Conservation (phyloP, 2,329 filamentous ascomycete genomes). For the Dothiorella sarmentorum region DNA sequence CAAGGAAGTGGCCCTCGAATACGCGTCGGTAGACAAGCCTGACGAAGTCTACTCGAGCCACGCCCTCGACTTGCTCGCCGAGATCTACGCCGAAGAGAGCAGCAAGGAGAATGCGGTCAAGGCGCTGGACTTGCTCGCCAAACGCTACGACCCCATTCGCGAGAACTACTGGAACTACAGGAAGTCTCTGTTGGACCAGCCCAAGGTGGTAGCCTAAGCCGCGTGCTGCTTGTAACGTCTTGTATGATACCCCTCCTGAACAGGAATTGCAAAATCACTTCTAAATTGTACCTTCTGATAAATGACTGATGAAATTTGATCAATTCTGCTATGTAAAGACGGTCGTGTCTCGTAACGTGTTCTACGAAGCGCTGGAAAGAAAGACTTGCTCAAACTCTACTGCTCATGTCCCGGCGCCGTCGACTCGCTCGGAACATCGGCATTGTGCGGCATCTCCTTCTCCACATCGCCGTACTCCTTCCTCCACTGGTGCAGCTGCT, state of each 20-base stretch:
- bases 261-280: neutral
- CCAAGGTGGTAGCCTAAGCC: slow-evolving; percentile 4
- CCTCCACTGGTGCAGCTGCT: slow-evolving; percentile 76
- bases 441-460: slow-evolving; percentile 13
- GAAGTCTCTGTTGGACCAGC: slow-evolving; percentile 45
- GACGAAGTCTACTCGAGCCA: slow-evolving; percentile 57
- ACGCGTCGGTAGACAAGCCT: slow-evolving; percentile 48
- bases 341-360: neutral
- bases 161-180: slow-evolving; percentile 90
- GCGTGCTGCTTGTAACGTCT: neutral
- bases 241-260: slow-evolving; percentile 2
- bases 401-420: slow-evolving; percentile 2
- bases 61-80: slow-evolving; percentile 68
- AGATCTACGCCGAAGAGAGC: slow-evolving; percentile 57
- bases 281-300: no score
- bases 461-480: slow-evolving; percentile 58
- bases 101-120: slow-evolving; percentile 61
- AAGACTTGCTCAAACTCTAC: neutral
- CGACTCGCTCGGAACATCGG: slow-evolving; percentile 10
- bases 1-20: slow-evolving; percentile 53
- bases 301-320: neutral
- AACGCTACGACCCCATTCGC: slow-evolving; percentile 87
- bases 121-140: slow-evolving; percentile 69
- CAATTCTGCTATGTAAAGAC: neutral
- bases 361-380: neutral